A percentile compares a stretch with the other conserved stretches of the same genome.
phyloP scores from a whole-genome alignment of 2,329 filamentous ascomycete species.

The Aspergillus luchuensis region DNA sequence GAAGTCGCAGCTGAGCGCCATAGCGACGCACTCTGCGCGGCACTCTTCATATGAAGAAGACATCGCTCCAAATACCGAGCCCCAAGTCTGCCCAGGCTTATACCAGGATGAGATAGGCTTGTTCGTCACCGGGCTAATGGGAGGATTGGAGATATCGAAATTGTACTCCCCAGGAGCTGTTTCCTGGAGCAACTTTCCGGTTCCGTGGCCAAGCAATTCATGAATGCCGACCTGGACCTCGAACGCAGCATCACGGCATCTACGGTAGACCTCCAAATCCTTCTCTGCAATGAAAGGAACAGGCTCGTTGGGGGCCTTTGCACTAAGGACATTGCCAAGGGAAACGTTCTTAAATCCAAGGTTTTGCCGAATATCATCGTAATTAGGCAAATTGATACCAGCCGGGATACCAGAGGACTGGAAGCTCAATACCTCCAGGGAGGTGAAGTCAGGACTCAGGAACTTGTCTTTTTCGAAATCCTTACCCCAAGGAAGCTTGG shows the following conservation, averaged over 20 bases:
- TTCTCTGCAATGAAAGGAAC: constrained; percentile 83
- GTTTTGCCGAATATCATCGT: constrained; percentile 62
- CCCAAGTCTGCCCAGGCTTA: constrained; percentile 94
- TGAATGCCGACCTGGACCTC: constrained; percentile 96
- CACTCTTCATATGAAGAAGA: constrained; percentile 93
- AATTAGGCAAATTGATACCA: constrained; percentile 61
- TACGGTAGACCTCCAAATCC: constrained; percentile 76
- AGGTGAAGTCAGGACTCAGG: constrained; percentile 92
- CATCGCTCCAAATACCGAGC: constrained; percentile 83
- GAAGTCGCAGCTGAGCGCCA: constrained; percentile 88
- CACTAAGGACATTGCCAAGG: constrained; percentile 86
- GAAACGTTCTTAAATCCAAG: constrained; percentile 73
- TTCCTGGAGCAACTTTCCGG: constrained; percentile 90
- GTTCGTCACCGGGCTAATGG: constrained; percentile 74
- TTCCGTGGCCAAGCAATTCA: constrained; percentile 85
- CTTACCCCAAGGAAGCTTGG: constrained; percentile 80
- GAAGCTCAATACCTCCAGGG: constrained; percentile 86
- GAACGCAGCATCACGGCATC: constrained; percentile 83
- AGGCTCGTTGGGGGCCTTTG: constrained; percentile 88
- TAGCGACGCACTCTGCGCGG: constrained; percentile 89
- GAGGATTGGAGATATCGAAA: constrained; percentile 81
- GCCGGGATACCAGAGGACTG: constrained; percentile 64
- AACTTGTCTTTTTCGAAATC: constrained; percentile 98
- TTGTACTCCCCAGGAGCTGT: constrained; percentile 80
- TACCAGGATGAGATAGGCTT: constrained; percentile 85